phyloP scores from a whole-genome alignment of 2,329 filamentous ascomycete species.

The Polytolypa hystricis region DNA sequence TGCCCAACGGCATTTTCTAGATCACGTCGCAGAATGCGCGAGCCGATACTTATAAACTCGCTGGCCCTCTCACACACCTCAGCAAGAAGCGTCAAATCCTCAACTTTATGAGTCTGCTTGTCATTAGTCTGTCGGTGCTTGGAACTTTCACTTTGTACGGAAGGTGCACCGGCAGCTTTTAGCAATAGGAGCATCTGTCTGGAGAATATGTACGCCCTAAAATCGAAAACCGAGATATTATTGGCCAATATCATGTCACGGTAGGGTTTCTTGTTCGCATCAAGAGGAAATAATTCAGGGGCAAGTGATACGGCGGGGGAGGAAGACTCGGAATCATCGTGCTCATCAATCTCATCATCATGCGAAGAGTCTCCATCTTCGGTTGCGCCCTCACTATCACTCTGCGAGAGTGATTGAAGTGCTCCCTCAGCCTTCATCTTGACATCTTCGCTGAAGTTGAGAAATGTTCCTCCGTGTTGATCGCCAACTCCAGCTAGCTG shows the following conservation, averaged over 20 bases:
- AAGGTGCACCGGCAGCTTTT: constrained; percentile 59
- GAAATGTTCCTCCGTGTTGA: constrained; percentile 60
- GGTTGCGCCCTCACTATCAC: constrained; percentile 11
- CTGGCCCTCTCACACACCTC: constrained; percentile 76
- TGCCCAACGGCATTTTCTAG: constrained; percentile 51
- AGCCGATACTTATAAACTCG: constrained; percentile 71
- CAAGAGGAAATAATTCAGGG: constrained; percentile 29
- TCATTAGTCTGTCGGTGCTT: constrained; percentile 25
- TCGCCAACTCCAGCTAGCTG: constrained; percentile 51
- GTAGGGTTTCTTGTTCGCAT: constrained; percentile 63
- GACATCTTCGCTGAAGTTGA: constrained; percentile 63
- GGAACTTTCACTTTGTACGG: constrained; percentile 21
- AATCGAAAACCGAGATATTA: constrained; percentile 93
- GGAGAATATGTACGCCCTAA: constrained; percentile 85
- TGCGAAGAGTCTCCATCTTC: constrained; percentile 10
- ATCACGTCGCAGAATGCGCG: constrained; percentile 69
- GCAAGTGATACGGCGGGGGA: constrained; percentile 18
- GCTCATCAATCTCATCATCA: constrained; percentile 22
- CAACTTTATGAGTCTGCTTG: constrained; percentile 48
- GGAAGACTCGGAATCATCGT: constrained; percentile 15
- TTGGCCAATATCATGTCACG: constrained; percentile 86
- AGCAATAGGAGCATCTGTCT: constrained; percentile 75
- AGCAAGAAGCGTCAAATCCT: constrained; percentile 69
- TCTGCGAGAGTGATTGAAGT: constrained; percentile 26
- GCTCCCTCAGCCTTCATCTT: constrained; percentile 47